Base-by-base conservation (phyloP, 2,329 filamentous ascomycete genomes). In the Penicillium oxalicum region DNA sequence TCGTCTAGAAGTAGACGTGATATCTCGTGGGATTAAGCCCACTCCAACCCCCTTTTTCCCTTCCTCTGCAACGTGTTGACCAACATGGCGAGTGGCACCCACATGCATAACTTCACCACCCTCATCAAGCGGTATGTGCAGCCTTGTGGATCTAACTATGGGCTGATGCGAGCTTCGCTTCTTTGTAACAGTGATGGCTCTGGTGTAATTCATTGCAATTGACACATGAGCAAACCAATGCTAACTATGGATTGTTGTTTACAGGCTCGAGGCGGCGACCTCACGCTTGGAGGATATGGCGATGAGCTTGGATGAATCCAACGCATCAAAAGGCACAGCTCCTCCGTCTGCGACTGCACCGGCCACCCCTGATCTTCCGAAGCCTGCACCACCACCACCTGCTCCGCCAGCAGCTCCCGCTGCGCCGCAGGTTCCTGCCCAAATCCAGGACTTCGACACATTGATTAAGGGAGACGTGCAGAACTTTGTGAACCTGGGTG, bases 241-340 rank as follows among this genome's bases (percentile, higher is more conserved):
- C 62, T 71, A 62, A 71, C 65, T 53, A 58, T 68, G 63, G 82
- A 69, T 82, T 71, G 18, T 50, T 66, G 51, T 45, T 58, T 71
- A 65, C 76, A 98, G 93, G 74, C 87, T 98, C 61, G 93, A 98
- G 79, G 93, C 93, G 69, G 93, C 93, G 35, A 98, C 93, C 45
- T 93, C 90, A 56, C 85, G 93, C 50, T 82, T 98, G 48, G 93
- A 98, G 75, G 93, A 98, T 70, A 95, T 98, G 64, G 91, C 93
- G 40, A 83, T 87, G 57, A 86, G 88, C 12, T 82, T 74, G 40
- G 71, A 73, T 52, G 69, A 68, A 79, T 47, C 78, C 73, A 63
- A 75, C 47, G 63, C 68, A 39, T 63, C 71, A 5, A 66, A 69
- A 68, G 53, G 69, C 62, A 37, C 62, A 25, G 54, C 40, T 28